Conservation (phyloP, 805 yeast genomes). For the Kodamaea leandrae region DNA sequence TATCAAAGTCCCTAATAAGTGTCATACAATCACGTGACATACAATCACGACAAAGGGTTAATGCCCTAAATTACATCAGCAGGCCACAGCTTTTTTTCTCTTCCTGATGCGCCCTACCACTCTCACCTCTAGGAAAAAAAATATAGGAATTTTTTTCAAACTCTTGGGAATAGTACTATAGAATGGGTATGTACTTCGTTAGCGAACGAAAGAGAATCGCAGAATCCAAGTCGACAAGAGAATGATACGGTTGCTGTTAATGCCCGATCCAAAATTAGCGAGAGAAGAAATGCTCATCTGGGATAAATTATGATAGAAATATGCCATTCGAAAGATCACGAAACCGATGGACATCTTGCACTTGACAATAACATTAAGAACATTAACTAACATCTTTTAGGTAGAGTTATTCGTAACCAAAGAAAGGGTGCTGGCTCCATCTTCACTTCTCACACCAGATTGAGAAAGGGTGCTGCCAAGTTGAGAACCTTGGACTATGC, state of each 20-base stretch:
- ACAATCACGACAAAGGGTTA: slow-evolving; percentile 1
- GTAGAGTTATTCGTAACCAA: slow-evolving; percentile 99
- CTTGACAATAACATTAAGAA: neutral
- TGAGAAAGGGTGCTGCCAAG: slow-evolving; percentile 99
- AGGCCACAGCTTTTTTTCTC: neutral
- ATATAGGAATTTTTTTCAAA: slow-evolving; percentile 3
- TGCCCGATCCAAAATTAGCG: too few species aligned
- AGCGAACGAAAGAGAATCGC: too few species aligned
- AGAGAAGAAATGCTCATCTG: too few species aligned
- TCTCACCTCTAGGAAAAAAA: neutral
- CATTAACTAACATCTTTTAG: slow-evolving; percentile 24
- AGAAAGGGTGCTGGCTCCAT: slow-evolving; percentile 99
- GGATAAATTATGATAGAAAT: too few species aligned
- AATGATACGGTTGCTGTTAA: too few species aligned
- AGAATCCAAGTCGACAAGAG: too few species aligned
- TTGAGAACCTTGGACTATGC: slow-evolving; percentile 98
- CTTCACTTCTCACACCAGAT: slow-evolving; percentile 99
- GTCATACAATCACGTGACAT: neutral
- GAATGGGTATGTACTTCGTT: slow-evolving; percentile 8
- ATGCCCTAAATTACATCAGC: slow-evolving; percentile 1
- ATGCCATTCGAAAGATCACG: too few species aligned
- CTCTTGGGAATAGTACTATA: slow-evolving; percentile 9
- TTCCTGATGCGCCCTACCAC: neutral
- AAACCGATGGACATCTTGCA: too few species aligned
- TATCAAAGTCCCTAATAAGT: neutral